A percentile compares a stretch with the other conserved stretches of the same genome.
phyloP scores from a whole-genome alignment of 2,329 filamentous ascomycete species.

The Paecilomyces sp. region DNA sequence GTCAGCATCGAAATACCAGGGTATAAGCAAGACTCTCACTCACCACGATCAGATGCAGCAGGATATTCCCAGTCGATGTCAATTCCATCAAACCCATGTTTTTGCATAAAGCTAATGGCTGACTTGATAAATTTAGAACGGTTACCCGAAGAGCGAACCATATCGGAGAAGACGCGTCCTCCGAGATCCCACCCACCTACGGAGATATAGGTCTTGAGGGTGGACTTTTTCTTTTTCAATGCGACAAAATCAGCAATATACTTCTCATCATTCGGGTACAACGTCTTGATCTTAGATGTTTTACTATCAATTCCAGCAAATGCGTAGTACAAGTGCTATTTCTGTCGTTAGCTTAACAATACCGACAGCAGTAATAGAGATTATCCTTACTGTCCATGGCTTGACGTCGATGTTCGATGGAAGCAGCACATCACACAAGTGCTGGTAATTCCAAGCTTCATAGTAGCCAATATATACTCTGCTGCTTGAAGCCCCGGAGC shows the following conservation, averaged over 20 bases:
- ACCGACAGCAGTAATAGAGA: background rate
- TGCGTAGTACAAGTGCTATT: background rate
- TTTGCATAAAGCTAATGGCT: slow-evolving; percentile 5
- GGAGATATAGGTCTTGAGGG: slow-evolving; percentile 9
- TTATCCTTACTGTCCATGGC: background rate
- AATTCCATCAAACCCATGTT: slow-evolving; percentile 13
- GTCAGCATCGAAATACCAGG: no score
- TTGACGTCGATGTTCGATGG: background rate
- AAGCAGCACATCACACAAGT: background rate
- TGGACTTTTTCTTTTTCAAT: slow-evolving; percentile 8
- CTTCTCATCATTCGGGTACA: background rate
- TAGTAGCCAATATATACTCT: background rate
- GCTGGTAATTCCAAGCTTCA: background rate
- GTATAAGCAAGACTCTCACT: background rate
- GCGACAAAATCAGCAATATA: slow-evolving; percentile 1
- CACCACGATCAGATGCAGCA: slow-evolving; percentile 6
- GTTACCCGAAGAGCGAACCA: slow-evolving; percentile 6
- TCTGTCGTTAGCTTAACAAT: background rate
- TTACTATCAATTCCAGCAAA: background rate
- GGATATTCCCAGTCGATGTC: slow-evolving; percentile 17
- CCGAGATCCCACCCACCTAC: slow-evolving; percentile 12
- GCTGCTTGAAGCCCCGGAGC: background rate
- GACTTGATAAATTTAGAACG: slow-evolving; percentile 8
- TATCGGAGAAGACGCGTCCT: slow-evolving; percentile 7
- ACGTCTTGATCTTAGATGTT: background rate